Percentiles rank a stretch among this genome's conserved stretches.
Conservation (phyloP, 257 asterid species). For the Lycium ferocissimum region DNA sequence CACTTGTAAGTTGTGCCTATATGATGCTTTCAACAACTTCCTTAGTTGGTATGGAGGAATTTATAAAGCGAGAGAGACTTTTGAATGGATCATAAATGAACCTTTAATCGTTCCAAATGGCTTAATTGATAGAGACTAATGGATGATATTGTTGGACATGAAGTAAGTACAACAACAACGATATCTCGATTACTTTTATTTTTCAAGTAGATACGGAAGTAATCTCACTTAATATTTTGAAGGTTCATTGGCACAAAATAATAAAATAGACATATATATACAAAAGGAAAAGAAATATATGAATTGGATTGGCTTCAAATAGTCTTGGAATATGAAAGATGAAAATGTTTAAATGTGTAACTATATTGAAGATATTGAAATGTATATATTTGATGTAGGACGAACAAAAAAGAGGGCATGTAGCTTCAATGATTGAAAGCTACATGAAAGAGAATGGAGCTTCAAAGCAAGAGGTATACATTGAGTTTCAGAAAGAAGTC, state of each 20-base stretch:
- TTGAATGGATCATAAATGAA: neutral
- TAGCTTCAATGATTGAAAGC: neutral
- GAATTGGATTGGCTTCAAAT: neutral
- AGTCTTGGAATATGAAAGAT: neutral
- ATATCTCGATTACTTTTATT: too few relatives aligned
- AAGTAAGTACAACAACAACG: conserved; percentile 34
- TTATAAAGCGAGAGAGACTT: neutral
- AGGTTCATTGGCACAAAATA: too few relatives aligned
- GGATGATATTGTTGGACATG: conserved; percentile 36
- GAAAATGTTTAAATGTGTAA: neutral
- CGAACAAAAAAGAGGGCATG: neutral
- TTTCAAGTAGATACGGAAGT: too few relatives aligned
- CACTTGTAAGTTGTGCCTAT: too few relatives aligned
- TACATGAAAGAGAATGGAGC: neutral
- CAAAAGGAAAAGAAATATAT: neutral
- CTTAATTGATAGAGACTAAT: too few relatives aligned
- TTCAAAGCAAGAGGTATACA: neutral
- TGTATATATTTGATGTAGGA: neutral
- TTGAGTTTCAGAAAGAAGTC: neutral
- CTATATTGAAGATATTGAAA: neutral
- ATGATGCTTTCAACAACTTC: too few relatives aligned
- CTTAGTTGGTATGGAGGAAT: neutral
- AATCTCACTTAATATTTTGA: too few relatives aligned
- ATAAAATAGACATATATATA: neutral
- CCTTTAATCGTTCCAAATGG: too few relatives aligned